A percentile compares a stretch with the other conserved stretches of the same genome.
phyloP scores from a whole-genome alignment of 2,329 filamentous ascomycete species.

The Dactylellina sp. region DNA sequence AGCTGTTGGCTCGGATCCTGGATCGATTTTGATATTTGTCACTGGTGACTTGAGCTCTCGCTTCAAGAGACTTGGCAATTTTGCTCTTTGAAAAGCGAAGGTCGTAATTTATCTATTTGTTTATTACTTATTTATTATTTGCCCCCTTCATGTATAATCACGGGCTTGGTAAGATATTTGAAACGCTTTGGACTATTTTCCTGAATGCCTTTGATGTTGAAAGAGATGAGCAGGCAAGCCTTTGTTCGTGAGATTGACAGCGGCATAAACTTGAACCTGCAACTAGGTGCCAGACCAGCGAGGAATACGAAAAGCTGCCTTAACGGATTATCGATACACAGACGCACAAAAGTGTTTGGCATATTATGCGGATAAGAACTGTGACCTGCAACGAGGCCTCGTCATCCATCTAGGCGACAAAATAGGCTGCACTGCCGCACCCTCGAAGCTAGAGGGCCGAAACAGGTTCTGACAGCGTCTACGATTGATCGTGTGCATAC shows the following conservation, averaged over 20 bases:
- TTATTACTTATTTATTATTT: neutral
- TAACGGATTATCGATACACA: constrained; percentile 55
- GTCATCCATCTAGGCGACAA: constrained; percentile 52
- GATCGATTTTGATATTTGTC: constrained; percentile 38
- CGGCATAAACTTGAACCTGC: constrained; percentile 24
- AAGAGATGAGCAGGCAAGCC: too few relatives aligned
- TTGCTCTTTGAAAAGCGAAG: constrained; percentile 10
- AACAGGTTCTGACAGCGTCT: constrained; percentile 33
- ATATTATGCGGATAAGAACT: constrained; percentile 20
- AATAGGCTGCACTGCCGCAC: constrained; percentile 51
- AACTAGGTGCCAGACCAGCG: neutral
- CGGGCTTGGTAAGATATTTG: constrained; percentile 27
- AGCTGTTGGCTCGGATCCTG: constrained; percentile 25
- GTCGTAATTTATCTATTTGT: neutral
- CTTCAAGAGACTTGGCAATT: constrained; percentile 5
- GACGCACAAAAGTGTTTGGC: constrained; percentile 25
- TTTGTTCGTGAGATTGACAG: neutral
- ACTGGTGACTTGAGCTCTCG: constrained; percentile 7
- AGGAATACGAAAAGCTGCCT: constrained; percentile 38
- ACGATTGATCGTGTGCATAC: constrained; percentile 3
- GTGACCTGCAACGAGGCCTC: constrained; percentile 30
- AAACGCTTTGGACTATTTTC: constrained; percentile 10
- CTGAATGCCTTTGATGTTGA: too few relatives aligned
- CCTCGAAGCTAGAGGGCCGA: constrained; percentile 17
- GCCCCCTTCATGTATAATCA: neutral